Percentiles rank a stretch among this genome's conserved stretches.
phyloP scores from a whole-genome alignment of 2,329 filamentous ascomycete genomes.

The Cladophialophora exuberans region DNA sequence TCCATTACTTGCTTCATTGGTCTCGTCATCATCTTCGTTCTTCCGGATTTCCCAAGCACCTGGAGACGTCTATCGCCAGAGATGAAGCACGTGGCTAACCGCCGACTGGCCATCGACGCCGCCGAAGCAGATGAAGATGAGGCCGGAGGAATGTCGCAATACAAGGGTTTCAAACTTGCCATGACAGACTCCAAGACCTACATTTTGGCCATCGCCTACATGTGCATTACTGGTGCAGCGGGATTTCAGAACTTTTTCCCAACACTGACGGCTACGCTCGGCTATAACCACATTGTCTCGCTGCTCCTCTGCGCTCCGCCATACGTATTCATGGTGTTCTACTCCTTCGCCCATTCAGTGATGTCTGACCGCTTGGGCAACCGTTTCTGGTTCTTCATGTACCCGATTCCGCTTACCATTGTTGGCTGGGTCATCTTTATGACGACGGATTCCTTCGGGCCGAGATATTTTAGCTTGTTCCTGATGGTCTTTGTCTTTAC shows the following conservation, averaged over 20 bases:
- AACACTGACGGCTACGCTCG: constrained; percentile 52
- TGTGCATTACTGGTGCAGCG: constrained; percentile 53
- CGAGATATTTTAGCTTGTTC: constrained; percentile 61
- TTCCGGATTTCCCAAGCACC: constrained; percentile 49
- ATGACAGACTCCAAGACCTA: constrained; percentile 49
- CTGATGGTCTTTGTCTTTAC: constrained; percentile 59
- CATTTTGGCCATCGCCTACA: constrained; percentile 52
- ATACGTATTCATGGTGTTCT: constrained; percentile 59
- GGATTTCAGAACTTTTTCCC: constrained; percentile 64
- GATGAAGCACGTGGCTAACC: constrained; percentile 51
- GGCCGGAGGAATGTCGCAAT: constrained; percentile 51
- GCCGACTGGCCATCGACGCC: constrained; percentile 55
- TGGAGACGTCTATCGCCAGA: constrained; percentile 49
- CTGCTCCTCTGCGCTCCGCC: constrained; percentile 58
- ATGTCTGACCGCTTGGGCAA: constrained; percentile 50
- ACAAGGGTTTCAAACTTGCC: constrained; percentile 55
- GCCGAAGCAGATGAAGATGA: constrained; percentile 54
- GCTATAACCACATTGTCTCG: constrained; percentile 51
- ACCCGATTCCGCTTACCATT: constrained; percentile 57
- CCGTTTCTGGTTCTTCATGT: constrained; percentile 57
- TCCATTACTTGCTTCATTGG: constrained; percentile 50
- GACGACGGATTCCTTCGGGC: constrained; percentile 54
- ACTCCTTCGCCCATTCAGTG: constrained; percentile 49
- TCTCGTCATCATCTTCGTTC: constrained; percentile 38
- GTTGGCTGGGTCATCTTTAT: constrained; percentile 60